A percentile compares a stretch with the other conserved stretches of the same genome.
Conservation (phyloP, 2,329 filamentous ascomycete genomes). For the Rhinocladiella mackenziei region DNA sequence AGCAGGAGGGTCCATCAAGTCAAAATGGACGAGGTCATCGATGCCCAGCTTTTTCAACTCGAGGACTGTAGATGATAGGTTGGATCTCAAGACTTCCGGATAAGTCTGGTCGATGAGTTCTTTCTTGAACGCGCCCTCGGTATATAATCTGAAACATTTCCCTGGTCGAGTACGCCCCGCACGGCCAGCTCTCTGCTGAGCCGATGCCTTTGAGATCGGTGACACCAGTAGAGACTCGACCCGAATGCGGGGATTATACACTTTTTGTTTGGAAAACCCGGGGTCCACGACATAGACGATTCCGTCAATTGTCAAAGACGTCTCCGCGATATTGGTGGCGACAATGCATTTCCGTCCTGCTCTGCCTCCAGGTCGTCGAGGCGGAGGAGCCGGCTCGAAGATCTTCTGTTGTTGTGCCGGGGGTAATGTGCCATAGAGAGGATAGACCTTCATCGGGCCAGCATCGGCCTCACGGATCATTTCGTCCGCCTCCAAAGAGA, state of each 20-base stretch:
- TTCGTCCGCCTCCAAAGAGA: slow-evolving; percentile 84
- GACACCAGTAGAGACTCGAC: slow-evolving; percentile 97
- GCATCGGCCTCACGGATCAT: slow-evolving; percentile 86
- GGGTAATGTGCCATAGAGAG: slow-evolving; percentile 88
- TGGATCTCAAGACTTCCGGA: slow-evolving; percentile 90
- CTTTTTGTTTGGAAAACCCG: slow-evolving; percentile 98
- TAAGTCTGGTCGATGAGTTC: slow-evolving; percentile 97
- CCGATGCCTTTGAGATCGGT: slow-evolving; percentile 94
- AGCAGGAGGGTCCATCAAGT: slow-evolving; percentile 96
- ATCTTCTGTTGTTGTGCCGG: slow-evolving; percentile 92
- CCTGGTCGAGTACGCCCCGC: slow-evolving; percentile 96
- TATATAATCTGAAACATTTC: slow-evolving; percentile 97
- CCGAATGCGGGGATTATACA: slow-evolving; percentile 94
- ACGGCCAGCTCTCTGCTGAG: slow-evolving; percentile 96
- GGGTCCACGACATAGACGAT: slow-evolving; percentile 99
- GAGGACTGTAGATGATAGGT: slow-evolving; percentile 88
- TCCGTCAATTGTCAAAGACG: slow-evolving; percentile 93
- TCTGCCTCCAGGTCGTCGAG: slow-evolving; percentile 68
- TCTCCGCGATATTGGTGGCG: slow-evolving; percentile 97
- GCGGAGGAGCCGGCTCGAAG: slow-evolving; percentile 79
- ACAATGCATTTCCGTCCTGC: slow-evolving; percentile 93
- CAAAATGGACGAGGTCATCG: slow-evolving; percentile 94
- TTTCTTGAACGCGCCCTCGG: slow-evolving; percentile 92
- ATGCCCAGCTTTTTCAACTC: slow-evolving; percentile 97
- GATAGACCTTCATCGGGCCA: slow-evolving; percentile 84